Evolutionary conservation across 257 asterid species (phyloP), one percentile per base, ranked within the genome.

Genomic region (Primulina eburnea): DNA sequence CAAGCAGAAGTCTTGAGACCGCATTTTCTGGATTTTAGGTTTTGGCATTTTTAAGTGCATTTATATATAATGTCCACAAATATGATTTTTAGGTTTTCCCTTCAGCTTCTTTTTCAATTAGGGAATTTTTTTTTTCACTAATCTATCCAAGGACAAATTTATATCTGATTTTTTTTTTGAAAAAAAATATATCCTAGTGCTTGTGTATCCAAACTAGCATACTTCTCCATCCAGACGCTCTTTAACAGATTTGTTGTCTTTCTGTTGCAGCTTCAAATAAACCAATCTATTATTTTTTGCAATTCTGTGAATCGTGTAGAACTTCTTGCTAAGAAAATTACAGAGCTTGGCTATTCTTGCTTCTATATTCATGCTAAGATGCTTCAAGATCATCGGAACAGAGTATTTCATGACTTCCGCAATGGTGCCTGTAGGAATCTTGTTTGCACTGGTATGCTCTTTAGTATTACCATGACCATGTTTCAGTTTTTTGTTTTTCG

Each of bases 351-450:
- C 68, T 89, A 85, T 77, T 87, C 91, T 65, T 89, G 96, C 79
- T 89, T 89, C 79, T 89, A 89, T 64, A 89, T 89, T 73, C 96
- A 89, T 75, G 93, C 96, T 21, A 87, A 87, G 82, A 89, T 89
- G 93, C 90, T 85, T 34, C 96, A 89, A 81, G 90, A 85, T 78
- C 96, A 87, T 71, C 85, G 93, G 29, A 89, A 89, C 77, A 82
- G 90, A 79, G 96, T 89, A 43, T 89, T 89, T 77, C 96, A 89
- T 60, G 96, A 89, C 69, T 89, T 89, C 74, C 93, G 93, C 66
- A 85, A 83, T 77, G 96, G 96, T 72, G 90, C 93, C 74, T 89
- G 96, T 73, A 78, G 95, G 79, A 88, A 88, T 80, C 95, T 89
- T 73, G 93, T 86, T 24, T 89, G 96, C 83, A 85, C 96, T 28